Conservation (phyloP, 2,329 filamentous ascomycete species). For the Tetracladium maxilliforme region DNA sequence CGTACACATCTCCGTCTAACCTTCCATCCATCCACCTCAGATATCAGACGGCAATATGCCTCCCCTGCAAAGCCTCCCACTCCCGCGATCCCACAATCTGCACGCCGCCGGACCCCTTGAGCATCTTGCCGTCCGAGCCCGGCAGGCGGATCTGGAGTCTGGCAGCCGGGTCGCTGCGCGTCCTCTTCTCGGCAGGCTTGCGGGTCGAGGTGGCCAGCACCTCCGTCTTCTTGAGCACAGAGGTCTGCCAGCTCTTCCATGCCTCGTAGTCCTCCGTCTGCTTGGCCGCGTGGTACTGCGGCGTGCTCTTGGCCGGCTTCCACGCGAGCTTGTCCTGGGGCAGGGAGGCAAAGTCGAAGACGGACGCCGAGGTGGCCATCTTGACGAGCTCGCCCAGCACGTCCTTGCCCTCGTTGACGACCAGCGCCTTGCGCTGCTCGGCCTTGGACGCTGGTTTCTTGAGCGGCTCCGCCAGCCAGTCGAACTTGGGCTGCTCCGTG, state of each 20-base stretch:
- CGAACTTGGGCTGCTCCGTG: conserved; percentile 36
- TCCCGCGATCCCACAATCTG: conserved; percentile 13
- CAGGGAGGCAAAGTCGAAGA: conserved; percentile 43
- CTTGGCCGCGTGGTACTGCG: conserved; percentile 50
- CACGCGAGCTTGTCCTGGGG: conserved; percentile 48
- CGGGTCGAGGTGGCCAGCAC: conserved; percentile 16
- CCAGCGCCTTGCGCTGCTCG: conserved; percentile 32
- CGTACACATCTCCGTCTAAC: too few species aligned
- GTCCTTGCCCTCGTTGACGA: conserved; percentile 47
- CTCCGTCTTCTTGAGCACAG: conserved; percentile 36
- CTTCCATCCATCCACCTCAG: too few species aligned
- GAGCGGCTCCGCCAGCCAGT: conserved; percentile 53
- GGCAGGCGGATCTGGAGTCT: conserved; percentile 9
- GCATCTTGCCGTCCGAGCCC: conserved; percentile 10
- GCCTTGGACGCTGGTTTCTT: conserved; percentile 21
- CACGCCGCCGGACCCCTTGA: conserved; percentile 9
- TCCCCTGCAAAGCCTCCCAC: conserved; percentile 13
- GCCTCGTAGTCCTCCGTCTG: conserved; percentile 50
- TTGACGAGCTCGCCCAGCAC: conserved; percentile 49
- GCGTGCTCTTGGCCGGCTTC: conserved; percentile 48
- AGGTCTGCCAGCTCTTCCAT: conserved; percentile 43
- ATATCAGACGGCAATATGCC: too few species aligned
- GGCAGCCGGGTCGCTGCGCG: conserved; percentile 8
- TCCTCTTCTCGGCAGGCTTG: conserved; percentile 6
- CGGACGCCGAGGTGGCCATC: conserved; percentile 36